A percentile compares a stretch with the other conserved stretches of the same genome.
phyloP scores from a whole-genome alignment of 2,329 filamentous ascomycete species.

The Penicillium sp. region DNA sequence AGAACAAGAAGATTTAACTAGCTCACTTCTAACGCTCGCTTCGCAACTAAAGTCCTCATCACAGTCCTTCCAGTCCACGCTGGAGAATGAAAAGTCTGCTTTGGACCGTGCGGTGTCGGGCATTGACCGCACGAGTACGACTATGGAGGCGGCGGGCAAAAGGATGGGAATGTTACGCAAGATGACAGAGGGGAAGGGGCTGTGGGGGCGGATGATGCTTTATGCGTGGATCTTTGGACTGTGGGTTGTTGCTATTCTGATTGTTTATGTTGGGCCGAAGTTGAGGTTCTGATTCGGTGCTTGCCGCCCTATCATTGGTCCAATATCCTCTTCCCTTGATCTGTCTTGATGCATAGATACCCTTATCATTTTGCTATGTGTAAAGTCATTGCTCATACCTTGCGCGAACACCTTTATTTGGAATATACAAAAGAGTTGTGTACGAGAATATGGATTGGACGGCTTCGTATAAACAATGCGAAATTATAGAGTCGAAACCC shows the following conservation, averaged over 20 bases:
- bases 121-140: slow-evolving; percentile 71
- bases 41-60: slow-evolving; percentile 73
- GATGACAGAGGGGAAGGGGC: slow-evolving; percentile 86
- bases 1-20: slow-evolving; percentile 80
- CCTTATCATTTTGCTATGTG: neutral
- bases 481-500: slow-evolving; percentile 23
- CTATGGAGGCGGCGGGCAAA: slow-evolving; percentile 72
- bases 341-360: slow-evolving; percentile 1
- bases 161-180: slow-evolving; percentile 73
- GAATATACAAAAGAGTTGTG: too few species aligned
- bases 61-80: slow-evolving; percentile 65
- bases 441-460: neutral
- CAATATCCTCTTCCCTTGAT: neutral
- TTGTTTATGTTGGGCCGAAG: slow-evolving; percentile 87
- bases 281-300: slow-evolving; percentile 64
- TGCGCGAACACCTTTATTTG: neutral
- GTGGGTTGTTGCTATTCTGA: slow-evolving; percentile 71
- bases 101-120: slow-evolving; percentile 69
- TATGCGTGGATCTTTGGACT: slow-evolving; percentile 81
- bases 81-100: slow-evolving; percentile 73
- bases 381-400: too few species aligned
- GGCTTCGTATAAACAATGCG: neutral
- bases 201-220: slow-evolving; percentile 79
- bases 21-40: slow-evolving; percentile 78
- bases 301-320: too few species aligned